Base-by-base conservation (phyloP, 441 rosid genomes). In the Syzygium syzygioides region DNA sequence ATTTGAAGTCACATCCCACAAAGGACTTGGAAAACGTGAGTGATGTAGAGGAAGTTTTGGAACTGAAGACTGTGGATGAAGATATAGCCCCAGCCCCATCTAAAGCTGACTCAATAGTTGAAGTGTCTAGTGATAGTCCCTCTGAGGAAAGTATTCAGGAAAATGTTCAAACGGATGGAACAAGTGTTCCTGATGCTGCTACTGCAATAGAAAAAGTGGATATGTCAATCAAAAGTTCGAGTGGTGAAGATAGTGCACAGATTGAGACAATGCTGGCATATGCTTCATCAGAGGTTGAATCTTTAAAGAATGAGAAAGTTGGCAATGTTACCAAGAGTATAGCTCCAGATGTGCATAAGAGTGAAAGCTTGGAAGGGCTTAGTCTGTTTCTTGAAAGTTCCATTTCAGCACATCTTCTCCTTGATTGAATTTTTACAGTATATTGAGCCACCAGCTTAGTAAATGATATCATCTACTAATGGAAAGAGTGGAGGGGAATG, bases 291-390 rank as follows among this genome's bases (percentile, higher is more conserved):
- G 89, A 89, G 80, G 88, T 48, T 86, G 93, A 90, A 86, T 88
- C 89, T n/a, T 54, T 76, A 87, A 87, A 89, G 57, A 86, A 87
- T 45, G 76, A 91, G 80, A 91, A 90, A 88, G 80, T 88, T 87
- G 88, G 90, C 54, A 55, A 62, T 87, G 50, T 56, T 85, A 86
- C 86, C 30, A 52, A 54, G 64, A 89, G 88, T 12, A 88, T 85
- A 87, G 87, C 86, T 41, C 59, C 87, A 88, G 87, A 86, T 54
- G 59, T 28, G 57, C 88, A 89, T 86, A 89, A 17, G 64, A 59
- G 37, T 79, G 88, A 91, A 88, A 90, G 84, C 88, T 87, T 90
- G 83, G 87, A 89, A 79, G 68, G 90, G 94, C 95, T 95, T 87
- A 92, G 93, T 88, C 89, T 55, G 86, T 50, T 87, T 23, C 80